Conservation (phyloP, 768 basidiomycete species). For the Amanita thiersii region DNA sequence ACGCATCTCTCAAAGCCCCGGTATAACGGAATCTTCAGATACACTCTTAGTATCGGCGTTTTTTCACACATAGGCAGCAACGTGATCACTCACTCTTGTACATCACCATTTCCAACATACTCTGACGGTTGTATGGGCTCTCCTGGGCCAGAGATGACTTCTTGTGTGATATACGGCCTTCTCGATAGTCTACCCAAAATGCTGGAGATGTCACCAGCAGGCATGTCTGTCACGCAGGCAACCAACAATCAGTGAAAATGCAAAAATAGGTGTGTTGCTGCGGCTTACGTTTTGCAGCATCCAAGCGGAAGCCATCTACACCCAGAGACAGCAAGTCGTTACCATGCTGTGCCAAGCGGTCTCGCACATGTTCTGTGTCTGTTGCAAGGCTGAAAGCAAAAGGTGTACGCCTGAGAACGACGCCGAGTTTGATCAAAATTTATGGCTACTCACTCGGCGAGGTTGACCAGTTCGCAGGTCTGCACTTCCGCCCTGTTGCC, state of each 20-base stretch:
- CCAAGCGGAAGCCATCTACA: slow-evolving; percentile 52
- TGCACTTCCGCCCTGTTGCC: slow-evolving; percentile 46
- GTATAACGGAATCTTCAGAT: slow-evolving; percentile 50
- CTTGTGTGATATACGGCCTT: slow-evolving; percentile 55
- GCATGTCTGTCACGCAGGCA: slow-evolving; percentile 49
- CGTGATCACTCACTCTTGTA: slow-evolving; percentile 58
- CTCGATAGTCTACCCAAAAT: slow-evolving; percentile 36
- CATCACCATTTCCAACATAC: slow-evolving; percentile 47
- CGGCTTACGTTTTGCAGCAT: slow-evolving; percentile 53
- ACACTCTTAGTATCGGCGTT: not conserved
- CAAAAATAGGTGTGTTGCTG: no score
- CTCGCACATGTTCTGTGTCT: slow-evolving; percentile 52
- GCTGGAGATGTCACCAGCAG: slow-evolving; percentile 42
- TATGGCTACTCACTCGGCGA: slow-evolving; percentile 48
- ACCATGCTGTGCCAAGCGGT: slow-evolving; percentile 42
- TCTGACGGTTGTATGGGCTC: slow-evolving; percentile 49
- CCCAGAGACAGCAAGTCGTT: slow-evolving; percentile 58
- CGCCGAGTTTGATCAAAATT: slow-evolving; percentile 4
- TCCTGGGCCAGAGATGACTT: slow-evolving; percentile 44
- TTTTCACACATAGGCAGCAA: no score
- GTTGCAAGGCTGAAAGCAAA: slow-evolving; percentile 42
- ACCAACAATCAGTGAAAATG: no score
- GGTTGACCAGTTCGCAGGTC: slow-evolving; percentile 41
- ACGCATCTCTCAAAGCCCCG: slow-evolving; percentile 39
- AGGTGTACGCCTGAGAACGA: no score